Percentiles rank a stretch among this genome's conserved stretches.
Evolutionary conservation across 768 basidiomycete genomes (phyloP).

Genomic region (Epithele typhae): DNA sequence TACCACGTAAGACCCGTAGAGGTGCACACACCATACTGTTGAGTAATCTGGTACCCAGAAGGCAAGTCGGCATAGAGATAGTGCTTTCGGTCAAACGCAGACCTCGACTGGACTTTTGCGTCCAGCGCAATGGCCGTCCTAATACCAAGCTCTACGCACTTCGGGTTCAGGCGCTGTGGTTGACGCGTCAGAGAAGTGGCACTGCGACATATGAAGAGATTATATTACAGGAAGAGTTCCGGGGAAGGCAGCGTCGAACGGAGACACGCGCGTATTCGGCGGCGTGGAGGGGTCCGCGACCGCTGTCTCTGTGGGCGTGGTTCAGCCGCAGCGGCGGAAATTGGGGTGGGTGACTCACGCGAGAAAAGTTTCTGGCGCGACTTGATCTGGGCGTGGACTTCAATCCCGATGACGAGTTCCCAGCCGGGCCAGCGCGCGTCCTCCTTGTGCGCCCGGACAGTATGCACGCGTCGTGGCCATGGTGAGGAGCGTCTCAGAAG

Average conservation of each 20-base stretch:
- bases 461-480: conserved; percentile 10
- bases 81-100: conserved; percentile 94
- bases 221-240: conserved; percentile 82
- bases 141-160: conserved; percentile 74
- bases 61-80: conserved; percentile 97
- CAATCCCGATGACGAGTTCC: conserved; percentile 89
- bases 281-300: conserved; percentile 43
- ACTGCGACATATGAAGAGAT: not conserved
- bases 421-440: conserved; percentile 72
- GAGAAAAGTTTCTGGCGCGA: conserved; percentile 89
- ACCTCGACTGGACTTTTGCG: conserved; percentile 57
- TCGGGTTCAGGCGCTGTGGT: conserved; percentile 52
- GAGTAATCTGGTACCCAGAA: conserved; percentile 94
- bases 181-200: conserved; percentile 3
- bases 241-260: conserved; percentile 88
- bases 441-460: conserved; percentile 6
- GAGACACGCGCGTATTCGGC: conserved; percentile 71
- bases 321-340: too few relatives aligned
- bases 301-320: conserved; percentile 29
- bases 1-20: not conserved
- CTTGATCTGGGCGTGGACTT: conserved; percentile 93
- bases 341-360: conserved; percentile 34
- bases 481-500: not conserved
- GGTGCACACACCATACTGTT: conserved; percentile 72
- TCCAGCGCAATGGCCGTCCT: conserved; percentile 78